Evolutionary conservation across 176 grass and related monocot species (phyloP).

Genomic region (Aegilops bicornis): DNA sequence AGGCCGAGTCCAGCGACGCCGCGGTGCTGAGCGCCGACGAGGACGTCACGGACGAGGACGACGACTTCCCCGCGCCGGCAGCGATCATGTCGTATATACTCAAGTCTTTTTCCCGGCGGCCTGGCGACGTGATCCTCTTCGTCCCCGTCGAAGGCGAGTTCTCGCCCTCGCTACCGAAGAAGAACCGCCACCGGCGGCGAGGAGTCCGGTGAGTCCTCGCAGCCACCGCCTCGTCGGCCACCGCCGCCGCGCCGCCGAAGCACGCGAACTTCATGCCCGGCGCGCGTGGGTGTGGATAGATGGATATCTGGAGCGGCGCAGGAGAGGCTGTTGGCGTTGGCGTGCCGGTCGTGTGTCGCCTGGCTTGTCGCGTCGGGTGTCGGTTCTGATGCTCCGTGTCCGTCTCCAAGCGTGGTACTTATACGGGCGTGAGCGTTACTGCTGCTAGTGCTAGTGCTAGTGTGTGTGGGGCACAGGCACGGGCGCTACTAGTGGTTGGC

Average conservation of each 20-base stretch:
- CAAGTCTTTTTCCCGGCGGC: neutral
- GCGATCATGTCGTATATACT: neutral
- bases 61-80: neutral
- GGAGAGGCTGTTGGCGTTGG: neutral
- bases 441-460: neutral
- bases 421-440: neutral
- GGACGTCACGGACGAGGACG: slow-evolving; percentile 22
- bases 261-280: slow-evolving; percentile 24
- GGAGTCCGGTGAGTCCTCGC: neutral
- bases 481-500: too few species aligned
- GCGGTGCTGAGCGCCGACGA: slow-evolving; percentile 4
- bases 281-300: neutral
- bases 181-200: neutral
- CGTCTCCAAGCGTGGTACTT: neutral
- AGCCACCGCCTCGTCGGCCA: neutral
- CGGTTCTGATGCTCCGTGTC: neutral
- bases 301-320: neutral
- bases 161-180: neutral
- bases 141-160: neutral
- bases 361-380: neutral
- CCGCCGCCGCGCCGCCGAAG: slow-evolving; percentile 31
- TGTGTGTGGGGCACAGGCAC: too few species aligned
- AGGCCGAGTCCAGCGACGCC: slow-evolving; percentile 5
- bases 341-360: neutral
- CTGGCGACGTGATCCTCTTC: neutral